Evolutionary conservation across 495 filamentous ascomycete species (phyloP).

Genomic region (Cercophora newfieldiana): DNA sequence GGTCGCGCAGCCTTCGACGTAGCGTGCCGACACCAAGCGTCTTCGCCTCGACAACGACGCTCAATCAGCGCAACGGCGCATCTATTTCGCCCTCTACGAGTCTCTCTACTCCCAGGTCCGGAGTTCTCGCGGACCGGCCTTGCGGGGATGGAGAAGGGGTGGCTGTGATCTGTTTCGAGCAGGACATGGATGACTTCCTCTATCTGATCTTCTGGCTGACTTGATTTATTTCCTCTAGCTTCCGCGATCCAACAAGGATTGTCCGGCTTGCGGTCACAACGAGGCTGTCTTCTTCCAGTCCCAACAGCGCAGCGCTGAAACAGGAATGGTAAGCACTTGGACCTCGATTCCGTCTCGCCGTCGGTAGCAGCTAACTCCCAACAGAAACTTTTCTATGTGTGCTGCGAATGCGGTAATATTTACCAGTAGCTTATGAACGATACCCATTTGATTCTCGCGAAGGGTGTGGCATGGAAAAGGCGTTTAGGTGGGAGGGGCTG

Average conservation of each 20-base stretch:
- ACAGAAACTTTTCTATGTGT: conserved; percentile 97
- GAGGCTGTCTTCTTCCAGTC: conserved; percentile 98
- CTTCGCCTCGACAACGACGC: neutral
- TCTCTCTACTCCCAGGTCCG: neutral
- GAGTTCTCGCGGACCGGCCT: neutral
- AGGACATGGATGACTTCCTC: conserved; percentile 3
- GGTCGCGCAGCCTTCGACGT: no score
- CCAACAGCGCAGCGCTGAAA: conserved; percentile 92
- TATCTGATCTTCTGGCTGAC: conserved; percentile 28
- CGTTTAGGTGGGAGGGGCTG: neutral
- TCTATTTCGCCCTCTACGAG: no score
- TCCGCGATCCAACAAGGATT: conserved; percentile 77
- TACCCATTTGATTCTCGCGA: neutral
- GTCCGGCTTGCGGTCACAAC: conserved; percentile 77
- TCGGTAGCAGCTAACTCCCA: neutral
- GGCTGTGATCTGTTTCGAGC: conserved; percentile 4
- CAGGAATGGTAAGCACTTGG: conserved; percentile 97
- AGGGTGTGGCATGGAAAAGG: neutral
- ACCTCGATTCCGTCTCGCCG: conserved; percentile 9
- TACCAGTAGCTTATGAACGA: conserved; percentile 53
- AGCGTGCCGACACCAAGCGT: neutral
- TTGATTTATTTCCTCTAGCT: conserved; percentile 66
- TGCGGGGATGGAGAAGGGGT: neutral
- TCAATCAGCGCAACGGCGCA: neutral
- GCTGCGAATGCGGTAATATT: conserved; percentile 86